phyloP scores from a whole-genome alignment of 2,329 filamentous ascomycete species.

The Bipolaris oryzae region DNA sequence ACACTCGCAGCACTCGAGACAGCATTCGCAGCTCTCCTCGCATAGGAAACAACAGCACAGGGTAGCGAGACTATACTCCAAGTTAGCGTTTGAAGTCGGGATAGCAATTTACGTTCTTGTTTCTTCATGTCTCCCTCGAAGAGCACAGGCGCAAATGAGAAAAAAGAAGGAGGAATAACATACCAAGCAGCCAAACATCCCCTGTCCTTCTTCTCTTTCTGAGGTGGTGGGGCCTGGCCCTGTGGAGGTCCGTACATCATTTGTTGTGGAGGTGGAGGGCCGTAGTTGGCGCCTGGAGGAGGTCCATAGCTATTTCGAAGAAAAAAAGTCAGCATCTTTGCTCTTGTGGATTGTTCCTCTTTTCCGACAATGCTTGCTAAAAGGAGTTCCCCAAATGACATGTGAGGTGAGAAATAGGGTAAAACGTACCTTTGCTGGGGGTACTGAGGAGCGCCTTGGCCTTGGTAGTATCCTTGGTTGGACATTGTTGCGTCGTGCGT shows the following conservation, averaged over 20 bases:
- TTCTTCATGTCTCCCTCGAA: no score
- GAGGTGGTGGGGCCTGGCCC: slow-evolving; percentile 49
- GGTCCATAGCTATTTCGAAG: slow-evolving; percentile 30
- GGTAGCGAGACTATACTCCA: slow-evolving; percentile 32
- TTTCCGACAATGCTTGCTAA: background rate
- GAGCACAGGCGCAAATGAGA: background rate
- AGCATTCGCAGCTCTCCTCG: slow-evolving; percentile 69
- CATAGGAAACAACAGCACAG: slow-evolving; percentile 69
- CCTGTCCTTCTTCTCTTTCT: slow-evolving; percentile 53
- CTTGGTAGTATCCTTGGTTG: slow-evolving; percentile 47
- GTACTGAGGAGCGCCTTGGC: slow-evolving; percentile 41
- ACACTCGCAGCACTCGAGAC: slow-evolving; percentile 63
- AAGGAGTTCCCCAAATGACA: background rate
- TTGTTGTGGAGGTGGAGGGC: slow-evolving; percentile 33
- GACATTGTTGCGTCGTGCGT: slow-evolving; percentile 34
- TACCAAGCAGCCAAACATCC: slow-evolving; percentile 42
- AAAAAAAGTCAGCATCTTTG: background rate
- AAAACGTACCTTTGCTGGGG: slow-evolving; percentile 42
- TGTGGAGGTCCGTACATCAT: slow-evolving; percentile 38
- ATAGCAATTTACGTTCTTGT: background rate
- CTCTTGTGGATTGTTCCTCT: background rate
- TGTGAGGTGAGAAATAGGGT: background rate
- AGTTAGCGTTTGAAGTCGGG: slow-evolving; percentile 5
- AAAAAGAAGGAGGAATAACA: slow-evolving; percentile 31
- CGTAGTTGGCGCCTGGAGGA: slow-evolving; percentile 24